Percentiles rank a stretch among this genome's conserved stretches.
phyloP scores from a whole-genome alignment of 192 early-diverging fungal genomes.

The Spinellus fusiger region DNA sequence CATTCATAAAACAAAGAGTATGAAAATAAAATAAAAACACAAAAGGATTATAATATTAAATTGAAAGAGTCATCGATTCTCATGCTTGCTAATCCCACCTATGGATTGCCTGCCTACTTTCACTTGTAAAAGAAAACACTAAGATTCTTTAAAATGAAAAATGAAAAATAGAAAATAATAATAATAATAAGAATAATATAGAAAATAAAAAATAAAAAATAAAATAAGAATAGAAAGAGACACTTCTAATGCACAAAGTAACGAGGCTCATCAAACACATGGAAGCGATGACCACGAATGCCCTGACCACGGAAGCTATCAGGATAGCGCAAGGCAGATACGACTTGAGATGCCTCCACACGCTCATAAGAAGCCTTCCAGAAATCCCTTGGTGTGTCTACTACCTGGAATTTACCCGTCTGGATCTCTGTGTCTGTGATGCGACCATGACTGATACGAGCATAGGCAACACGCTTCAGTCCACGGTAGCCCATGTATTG shows the following conservation, averaged over 20 bases:
- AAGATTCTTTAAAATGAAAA: background rate
- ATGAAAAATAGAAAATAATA: background rate
- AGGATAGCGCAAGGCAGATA: constrained; percentile 56
- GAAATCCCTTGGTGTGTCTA: constrained; percentile 33
- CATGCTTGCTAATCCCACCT: too few relatives aligned
- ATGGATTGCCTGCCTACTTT: too few relatives aligned
- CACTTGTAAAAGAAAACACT: too few relatives aligned
- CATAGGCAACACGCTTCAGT: constrained; percentile 65
- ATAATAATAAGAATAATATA: background rate
- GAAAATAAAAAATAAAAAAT: constrained; percentile 11
- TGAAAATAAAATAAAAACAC: too few relatives aligned
- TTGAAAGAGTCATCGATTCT: too few relatives aligned
- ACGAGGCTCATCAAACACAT: constrained; percentile 72
- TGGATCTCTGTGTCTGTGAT: constrained; percentile 86
- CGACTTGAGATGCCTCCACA: constrained; percentile 50
- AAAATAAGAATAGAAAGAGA: background rate
- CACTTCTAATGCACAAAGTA: constrained; percentile 46
- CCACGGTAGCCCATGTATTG: constrained; percentile 79
- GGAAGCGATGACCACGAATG: constrained; percentile 67
- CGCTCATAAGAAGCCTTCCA: constrained; percentile 53
- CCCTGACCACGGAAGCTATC: constrained; percentile 61
- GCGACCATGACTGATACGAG: constrained; percentile 69
- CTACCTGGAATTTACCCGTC: constrained; percentile 63
- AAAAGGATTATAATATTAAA: too few relatives aligned
- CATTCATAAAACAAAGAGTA: too few relatives aligned